Base-by-base conservation (phyloP, 768 basidiomycete species). In the Boletus edulis region DNA sequence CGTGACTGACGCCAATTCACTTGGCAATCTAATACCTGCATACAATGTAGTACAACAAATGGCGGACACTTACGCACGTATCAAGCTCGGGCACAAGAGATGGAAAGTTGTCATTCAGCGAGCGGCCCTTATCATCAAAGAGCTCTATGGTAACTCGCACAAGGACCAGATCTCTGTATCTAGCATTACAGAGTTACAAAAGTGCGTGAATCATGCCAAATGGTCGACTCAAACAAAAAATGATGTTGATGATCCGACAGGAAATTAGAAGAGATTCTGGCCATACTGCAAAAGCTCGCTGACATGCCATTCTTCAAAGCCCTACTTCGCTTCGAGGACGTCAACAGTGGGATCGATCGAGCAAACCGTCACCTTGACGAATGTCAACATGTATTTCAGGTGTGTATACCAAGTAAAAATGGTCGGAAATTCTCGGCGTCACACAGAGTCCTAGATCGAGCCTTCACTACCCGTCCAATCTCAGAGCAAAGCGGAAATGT, bases 231-330 rank as follows among this genome's bases (percentile, higher is more conserved):
- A 29, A 29, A 29, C 9, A 5, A 29, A 29, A 29, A 9, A 2
- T 9, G 27, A 9, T 29, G 27, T 41, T 40, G 27, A 49, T 32
- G 4, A 51, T 44, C 32, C 29, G 12, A 31, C 22, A 57, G 56
- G 18, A 43, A 57, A 12, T n/a, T 57, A 4, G 39, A 43, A 43
- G 51, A 57, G 42, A 9, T 57, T 14, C 46, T 44, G 15, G 10
- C 4, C 9, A 32, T 57, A 18, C 15, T 57, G n/a, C 11, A 52
- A 20, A 52, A 11, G 15, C 42, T 48, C 20, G 56, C 56, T 4
- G 18, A 27, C 11, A 38, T 57, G 41, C 40, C 56, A 13, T 52
- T 52, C 51, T 40, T 52, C 37, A 52, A 52, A 49, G 56, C 56
- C 2, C 29, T 52, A 2, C 51, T 52, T 9, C 46, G 29, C 31